Percentiles rank a stretch among this genome's conserved stretches.
phyloP scores from a whole-genome alignment of 805 yeast species.

The Kockiozyma suomiensis region DNA sequence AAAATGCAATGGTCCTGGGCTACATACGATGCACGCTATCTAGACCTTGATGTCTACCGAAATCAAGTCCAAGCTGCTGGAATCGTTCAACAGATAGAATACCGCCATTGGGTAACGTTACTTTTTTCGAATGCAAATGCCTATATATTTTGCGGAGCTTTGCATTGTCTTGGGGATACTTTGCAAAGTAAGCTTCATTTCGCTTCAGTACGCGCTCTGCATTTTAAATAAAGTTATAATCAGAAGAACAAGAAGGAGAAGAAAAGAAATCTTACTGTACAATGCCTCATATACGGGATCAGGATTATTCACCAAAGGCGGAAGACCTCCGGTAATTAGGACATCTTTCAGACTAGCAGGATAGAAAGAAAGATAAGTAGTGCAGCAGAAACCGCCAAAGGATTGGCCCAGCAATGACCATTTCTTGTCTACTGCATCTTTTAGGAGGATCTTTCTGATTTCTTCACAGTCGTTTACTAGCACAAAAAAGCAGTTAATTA shows the following conservation, averaged over 20 bases:
- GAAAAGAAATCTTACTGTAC: conserved; percentile 44
- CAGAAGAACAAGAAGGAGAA: too few relatives aligned
- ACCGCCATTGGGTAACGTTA: conserved; percentile 56
- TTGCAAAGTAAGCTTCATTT: conserved; percentile 51
- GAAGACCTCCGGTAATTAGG: conserved; percentile 60
- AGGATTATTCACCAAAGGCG: conserved; percentile 52
- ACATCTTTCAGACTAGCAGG: conserved; percentile 36
- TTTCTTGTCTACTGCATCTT: conserved; percentile 40
- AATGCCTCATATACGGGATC: conserved; percentile 56
- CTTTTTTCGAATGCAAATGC: conserved; percentile 37
- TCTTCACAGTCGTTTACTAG: conserved; percentile 50
- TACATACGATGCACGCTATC: conserved; percentile 48
- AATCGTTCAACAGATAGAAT: conserved; percentile 53
- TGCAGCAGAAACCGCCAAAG: conserved; percentile 55
- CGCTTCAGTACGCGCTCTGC: conserved; percentile 48
- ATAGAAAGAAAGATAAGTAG: conserved; percentile 53
- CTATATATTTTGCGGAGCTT: conserved; percentile 41
- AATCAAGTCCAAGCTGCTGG: conserved; percentile 54
- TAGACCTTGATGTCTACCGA: conserved; percentile 57
- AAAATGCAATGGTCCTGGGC: too few relatives aligned
- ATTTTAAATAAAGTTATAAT: too few relatives aligned
- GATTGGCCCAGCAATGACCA: conserved; percentile 62
- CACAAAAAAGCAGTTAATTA: not conserved
- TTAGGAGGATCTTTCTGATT: conserved; percentile 47
- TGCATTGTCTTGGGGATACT: conserved; percentile 52